Conservation (phyloP, 2,329 filamentous ascomycete genomes). For the Leptographium wingfieldii region DNA sequence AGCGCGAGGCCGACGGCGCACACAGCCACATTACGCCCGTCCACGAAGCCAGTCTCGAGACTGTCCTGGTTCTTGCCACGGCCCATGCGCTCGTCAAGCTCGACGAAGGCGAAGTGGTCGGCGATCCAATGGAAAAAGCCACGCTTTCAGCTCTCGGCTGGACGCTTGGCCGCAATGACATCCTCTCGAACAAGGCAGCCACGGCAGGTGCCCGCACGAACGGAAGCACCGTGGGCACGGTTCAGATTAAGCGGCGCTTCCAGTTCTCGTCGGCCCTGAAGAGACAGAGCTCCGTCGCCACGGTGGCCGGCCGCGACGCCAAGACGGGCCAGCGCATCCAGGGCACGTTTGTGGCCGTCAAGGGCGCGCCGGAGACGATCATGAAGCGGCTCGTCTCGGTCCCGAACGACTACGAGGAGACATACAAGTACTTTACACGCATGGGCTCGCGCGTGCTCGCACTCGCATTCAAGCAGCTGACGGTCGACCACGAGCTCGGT, state of each 20-base stretch:
- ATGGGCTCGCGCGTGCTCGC: slow-evolving; percentile 91
- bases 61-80: slow-evolving; percentile 84
- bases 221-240: slow-evolving; percentile 52
- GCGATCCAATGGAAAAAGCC: slow-evolving; percentile 98
- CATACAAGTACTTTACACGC: slow-evolving; percentile 94
- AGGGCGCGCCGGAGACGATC: slow-evolving; percentile 95
- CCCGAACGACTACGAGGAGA: slow-evolving; percentile 88
- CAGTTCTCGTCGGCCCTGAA: slow-evolving; percentile 96
- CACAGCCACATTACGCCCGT: slow-evolving; percentile 68
- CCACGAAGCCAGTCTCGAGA: slow-evolving; percentile 59
- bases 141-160: slow-evolving; percentile 82
- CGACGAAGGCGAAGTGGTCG: slow-evolving; percentile 93
- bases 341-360: slow-evolving; percentile 87
- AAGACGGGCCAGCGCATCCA: slow-evolving; percentile 63
- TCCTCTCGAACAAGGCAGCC: slow-evolving; percentile 54
- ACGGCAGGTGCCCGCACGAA: slow-evolving; percentile 27
- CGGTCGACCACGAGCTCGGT: slow-evolving; percentile 67
- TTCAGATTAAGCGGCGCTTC: slow-evolving; percentile 93
- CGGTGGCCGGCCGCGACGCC: slow-evolving; percentile 58
- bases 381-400: slow-evolving; percentile 78
- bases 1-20: slow-evolving; percentile 64
- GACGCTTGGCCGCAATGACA: slow-evolving; percentile 83
- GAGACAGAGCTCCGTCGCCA: slow-evolving; percentile 87
- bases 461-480: slow-evolving; percentile 85
- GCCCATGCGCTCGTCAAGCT: slow-evolving; percentile 92